Evolutionary conservation across 352 stramenopile genomes (phyloP).

Genomic region (Globisporangium emineosum): DNA sequence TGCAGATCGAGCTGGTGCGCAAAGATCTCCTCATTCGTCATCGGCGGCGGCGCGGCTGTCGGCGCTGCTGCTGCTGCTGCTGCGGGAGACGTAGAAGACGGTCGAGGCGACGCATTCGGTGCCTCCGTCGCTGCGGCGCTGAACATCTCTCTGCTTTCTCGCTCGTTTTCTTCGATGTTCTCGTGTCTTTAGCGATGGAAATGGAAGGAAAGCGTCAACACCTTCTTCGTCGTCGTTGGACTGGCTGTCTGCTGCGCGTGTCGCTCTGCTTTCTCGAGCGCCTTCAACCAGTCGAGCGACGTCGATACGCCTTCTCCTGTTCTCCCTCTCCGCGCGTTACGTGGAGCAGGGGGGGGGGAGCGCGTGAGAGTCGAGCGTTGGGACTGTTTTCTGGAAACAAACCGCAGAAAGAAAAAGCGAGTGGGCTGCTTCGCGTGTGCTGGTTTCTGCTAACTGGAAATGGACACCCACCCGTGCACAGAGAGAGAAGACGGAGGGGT

Average conservation of each 20-base stretch:
- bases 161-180: constrained; percentile 10
- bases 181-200: not conserved
- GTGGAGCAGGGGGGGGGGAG: not conserved
- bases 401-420: not conserved
- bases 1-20: constrained; percentile 80
- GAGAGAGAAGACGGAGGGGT: not conserved
- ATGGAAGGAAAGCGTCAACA: not conserved
- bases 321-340: not conserved
- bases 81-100: constrained; percentile 8
- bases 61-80: not conserved
- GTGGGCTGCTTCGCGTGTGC: not conserved
- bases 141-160: constrained; percentile 13
- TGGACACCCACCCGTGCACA: not conserved
- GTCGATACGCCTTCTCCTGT: no score
- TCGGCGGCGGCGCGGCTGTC: constrained; percentile 20
- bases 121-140: constrained; percentile 2
- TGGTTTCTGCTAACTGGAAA: not conserved
- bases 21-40: constrained; percentile 78
- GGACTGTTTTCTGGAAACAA: not conserved
- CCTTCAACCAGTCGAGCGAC: not conserved
- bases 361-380: not conserved
- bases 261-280: not conserved
- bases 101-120: constrained; percentile 5
- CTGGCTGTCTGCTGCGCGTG: not conserved
- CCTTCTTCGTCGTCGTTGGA: not conserved